phyloP scores from a whole-genome alignment of 2,329 filamentous ascomycete species.

The Didymella keratinophila region DNA sequence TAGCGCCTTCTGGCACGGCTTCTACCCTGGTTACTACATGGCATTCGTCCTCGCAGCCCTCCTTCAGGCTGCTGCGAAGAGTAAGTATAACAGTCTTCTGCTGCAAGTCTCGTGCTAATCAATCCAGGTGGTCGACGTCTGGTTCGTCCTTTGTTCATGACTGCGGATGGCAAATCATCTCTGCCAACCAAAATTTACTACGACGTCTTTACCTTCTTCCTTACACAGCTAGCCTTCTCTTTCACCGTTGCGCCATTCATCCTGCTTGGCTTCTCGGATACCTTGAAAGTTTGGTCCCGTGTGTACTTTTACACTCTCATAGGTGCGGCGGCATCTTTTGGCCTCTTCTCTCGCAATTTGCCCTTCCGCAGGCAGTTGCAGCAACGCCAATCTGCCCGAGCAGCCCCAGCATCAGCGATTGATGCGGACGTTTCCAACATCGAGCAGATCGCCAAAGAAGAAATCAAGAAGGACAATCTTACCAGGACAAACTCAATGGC shows the following conservation, averaged over 20 bases:
- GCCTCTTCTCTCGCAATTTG: slow-evolving; percentile 81
- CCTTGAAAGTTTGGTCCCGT: slow-evolving; percentile 78
- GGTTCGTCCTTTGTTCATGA: slow-evolving; percentile 90
- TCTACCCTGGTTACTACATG: slow-evolving; percentile 96
- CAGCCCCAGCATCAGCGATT: slow-evolving; percentile 26
- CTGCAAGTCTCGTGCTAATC: slow-evolving; percentile 12
- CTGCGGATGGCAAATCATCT: slow-evolving; percentile 68
- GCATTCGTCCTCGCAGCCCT: slow-evolving; percentile 89
- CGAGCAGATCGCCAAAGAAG: slow-evolving; percentile 46
- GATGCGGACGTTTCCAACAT: slow-evolving; percentile 38
- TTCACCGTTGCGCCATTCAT: slow-evolving; percentile 88
- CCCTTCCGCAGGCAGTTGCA: slow-evolving; percentile 62
- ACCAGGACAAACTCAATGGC: slow-evolving; percentile 65
- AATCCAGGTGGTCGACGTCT: slow-evolving; percentile 82
- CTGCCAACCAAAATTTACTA: slow-evolving; percentile 81
- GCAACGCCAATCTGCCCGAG: slow-evolving; percentile 40
- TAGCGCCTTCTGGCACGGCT: slow-evolving; percentile 97
- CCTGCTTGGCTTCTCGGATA: slow-evolving; percentile 75
- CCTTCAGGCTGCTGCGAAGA: slow-evolving; percentile 91
- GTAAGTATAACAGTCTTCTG: slow-evolving; percentile 62
- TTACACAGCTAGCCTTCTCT: slow-evolving; percentile 82
- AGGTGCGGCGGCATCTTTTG: slow-evolving; percentile 69
- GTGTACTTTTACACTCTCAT: slow-evolving; percentile 89
- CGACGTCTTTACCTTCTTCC: slow-evolving; percentile 76
- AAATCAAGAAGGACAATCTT: slow-evolving; percentile 48